Evolutionary conservation across 2,329 filamentous ascomycete genomes (phyloP).

Genomic region (Teratosphaeriaceae sp.): DNA sequence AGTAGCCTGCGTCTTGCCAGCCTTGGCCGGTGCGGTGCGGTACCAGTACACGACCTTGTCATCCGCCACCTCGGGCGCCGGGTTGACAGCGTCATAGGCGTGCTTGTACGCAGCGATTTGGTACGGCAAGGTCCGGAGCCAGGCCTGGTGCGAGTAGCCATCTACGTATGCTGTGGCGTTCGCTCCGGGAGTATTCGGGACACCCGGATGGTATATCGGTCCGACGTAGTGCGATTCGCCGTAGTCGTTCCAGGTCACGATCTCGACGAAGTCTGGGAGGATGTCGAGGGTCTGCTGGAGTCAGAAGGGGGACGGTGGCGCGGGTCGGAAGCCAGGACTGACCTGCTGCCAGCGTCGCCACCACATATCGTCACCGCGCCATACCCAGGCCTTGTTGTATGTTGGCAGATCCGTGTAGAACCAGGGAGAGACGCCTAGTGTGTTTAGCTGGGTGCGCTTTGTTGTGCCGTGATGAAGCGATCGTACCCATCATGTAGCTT

Average conservation of each 20-base stretch:
- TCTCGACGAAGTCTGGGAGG: constrained; percentile 47
- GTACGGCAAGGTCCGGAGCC: constrained; percentile 44
- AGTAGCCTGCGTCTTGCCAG: constrained; percentile 35
- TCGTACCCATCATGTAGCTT: constrained; percentile 41
- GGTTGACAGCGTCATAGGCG: constrained; percentile 16
- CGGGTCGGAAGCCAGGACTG: background rate
- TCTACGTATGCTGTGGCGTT: constrained; percentile 7
- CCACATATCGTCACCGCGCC: constrained; percentile 55
- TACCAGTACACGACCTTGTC: constrained; percentile 39
- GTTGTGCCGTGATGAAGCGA: too few species aligned
- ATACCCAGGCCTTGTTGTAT: constrained; percentile 57
- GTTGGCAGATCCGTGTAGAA: constrained; percentile 51
- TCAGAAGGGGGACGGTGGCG: background rate
- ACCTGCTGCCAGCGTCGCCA: constrained; percentile 49
- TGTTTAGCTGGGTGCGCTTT: background rate
- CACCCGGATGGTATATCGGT: constrained; percentile 20
- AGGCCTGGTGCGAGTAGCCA: constrained; percentile 40
- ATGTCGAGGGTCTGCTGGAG: constrained; percentile 36
- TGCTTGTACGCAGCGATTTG: constrained; percentile 47
- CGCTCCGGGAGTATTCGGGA: constrained; percentile 2
- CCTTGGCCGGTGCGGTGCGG: constrained; percentile 31
- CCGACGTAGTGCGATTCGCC: constrained; percentile 52
- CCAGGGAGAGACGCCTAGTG: constrained; percentile 36
- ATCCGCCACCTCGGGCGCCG: constrained; percentile 15
- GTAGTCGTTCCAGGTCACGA: constrained; percentile 56